Conservation (phyloP, 495 filamentous ascomycete genomes). For the Penicillium canescens region DNA sequence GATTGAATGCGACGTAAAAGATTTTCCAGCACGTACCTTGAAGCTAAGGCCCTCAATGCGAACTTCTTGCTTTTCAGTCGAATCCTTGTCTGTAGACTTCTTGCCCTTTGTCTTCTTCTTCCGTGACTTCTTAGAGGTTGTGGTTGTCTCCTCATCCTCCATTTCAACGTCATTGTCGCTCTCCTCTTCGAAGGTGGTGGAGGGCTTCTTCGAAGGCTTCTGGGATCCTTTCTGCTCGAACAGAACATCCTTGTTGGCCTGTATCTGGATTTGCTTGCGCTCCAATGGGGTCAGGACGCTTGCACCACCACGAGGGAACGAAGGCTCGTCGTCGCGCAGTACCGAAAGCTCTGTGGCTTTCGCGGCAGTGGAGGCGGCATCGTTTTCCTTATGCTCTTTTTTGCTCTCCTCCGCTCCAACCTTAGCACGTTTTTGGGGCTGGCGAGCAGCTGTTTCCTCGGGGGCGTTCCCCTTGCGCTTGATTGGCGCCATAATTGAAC, state of each 20-base stretch:
- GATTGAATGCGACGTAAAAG: conserved; percentile 8
- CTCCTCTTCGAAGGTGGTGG: conserved; percentile 46
- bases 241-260: conserved; percentile 88
- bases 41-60: conserved; percentile 86
- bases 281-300: conserved; percentile 91
- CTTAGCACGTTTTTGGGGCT: conserved; percentile 47
- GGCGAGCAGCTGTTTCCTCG: conserved; percentile 37
- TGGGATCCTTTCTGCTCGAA: conserved; percentile 76
- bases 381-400: conserved; percentile 29
- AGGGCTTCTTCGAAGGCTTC: conserved; percentile 42
- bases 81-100: conserved; percentile 45
- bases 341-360: conserved; percentile 48
- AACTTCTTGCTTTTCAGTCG: conserved; percentile 52
- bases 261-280: conserved; percentile 92
- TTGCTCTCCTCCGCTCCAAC: conserved; percentile 44
- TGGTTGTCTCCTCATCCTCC: conserved; percentile 41
- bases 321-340: conserved; percentile 74
- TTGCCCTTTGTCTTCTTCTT: conserved; percentile 52
- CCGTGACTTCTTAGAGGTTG: conserved; percentile 51
- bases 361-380: conserved; percentile 28
- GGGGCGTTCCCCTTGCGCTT: conserved; percentile 53
- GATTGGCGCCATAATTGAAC: conserved; percentile 47
- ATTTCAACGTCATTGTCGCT: conserved; percentile 42
- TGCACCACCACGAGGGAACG: conserved; percentile 91
- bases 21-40: conserved; percentile 59